phyloP scores from a whole-genome alignment of 192 early-diverging fungal species.

The Lunasporangiospora selenospora region DNA sequence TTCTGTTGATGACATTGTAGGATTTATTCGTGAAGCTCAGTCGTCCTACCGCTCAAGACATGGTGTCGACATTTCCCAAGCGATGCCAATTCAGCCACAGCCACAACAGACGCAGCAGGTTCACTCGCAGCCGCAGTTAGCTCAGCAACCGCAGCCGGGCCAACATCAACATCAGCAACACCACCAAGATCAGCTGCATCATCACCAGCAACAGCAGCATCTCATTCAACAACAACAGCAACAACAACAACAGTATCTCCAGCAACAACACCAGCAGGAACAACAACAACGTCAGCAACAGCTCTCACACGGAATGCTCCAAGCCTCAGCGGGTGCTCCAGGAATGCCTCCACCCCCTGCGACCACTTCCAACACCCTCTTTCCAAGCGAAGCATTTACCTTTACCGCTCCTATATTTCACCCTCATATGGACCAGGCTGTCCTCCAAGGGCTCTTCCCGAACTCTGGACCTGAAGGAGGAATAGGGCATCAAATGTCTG shows the following conservation, averaged over 20 bases:
- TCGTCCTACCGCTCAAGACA: too few relatives aligned
- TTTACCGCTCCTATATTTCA: conserved; percentile 42
- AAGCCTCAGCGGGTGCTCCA: conserved; percentile 1
- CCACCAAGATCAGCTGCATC: conserved; percentile 14
- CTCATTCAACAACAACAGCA: conserved; percentile 14
- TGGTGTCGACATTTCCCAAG: too few relatives aligned
- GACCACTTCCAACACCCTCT: conserved; percentile 8
- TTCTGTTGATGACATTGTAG: conserved; percentile 33
- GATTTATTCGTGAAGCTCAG: conserved; percentile 31
- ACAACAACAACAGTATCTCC: conserved; percentile 20
- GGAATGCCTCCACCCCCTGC: conserved; percentile 8
- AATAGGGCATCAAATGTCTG: conserved; percentile 42
- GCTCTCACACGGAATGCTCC: conserved; percentile 10
- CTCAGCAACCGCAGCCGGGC: conserved; percentile 18
- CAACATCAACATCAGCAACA: conserved; percentile 14
- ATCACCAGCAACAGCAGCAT: conserved; percentile 15
- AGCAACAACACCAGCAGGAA: conserved; percentile 22
- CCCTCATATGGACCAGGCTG: conserved; percentile 19
- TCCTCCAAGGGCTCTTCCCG: conserved; percentile 21
- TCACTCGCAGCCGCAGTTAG: conserved; percentile 2
- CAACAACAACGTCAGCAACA: conserved; percentile 19
- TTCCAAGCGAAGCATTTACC: conserved; percentile 41
- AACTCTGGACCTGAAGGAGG: conserved; percentile 41
- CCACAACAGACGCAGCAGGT: conserved; percentile 3
- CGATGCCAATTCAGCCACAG: too few relatives aligned